Conservation (phyloP, 176 grass and related monocot genomes). For the Elymus sibiricus region DNA sequence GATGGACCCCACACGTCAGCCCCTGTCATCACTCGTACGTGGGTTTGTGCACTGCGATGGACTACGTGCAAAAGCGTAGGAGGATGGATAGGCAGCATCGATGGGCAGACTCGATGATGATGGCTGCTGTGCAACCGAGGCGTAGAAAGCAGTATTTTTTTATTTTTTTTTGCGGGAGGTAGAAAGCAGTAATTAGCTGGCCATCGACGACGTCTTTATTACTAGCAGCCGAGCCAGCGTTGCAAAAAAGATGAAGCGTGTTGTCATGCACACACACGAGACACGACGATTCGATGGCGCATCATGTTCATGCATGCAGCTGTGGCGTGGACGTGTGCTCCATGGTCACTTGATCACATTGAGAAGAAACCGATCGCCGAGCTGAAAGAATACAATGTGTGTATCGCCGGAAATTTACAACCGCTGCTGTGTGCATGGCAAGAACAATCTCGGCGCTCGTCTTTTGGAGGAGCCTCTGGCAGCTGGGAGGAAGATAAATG, state of each 20-base stretch:
- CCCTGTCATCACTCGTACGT: too few relatives aligned
- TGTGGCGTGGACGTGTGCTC: neutral
- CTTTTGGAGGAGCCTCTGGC: slow-evolving; percentile 5
- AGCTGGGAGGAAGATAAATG: neutral
- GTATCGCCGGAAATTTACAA: too few relatives aligned
- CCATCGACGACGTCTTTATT: neutral
- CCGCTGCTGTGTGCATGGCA: too few relatives aligned
- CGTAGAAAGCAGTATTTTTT: neutral
- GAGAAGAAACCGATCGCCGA: too few relatives aligned
- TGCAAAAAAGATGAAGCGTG: neutral
- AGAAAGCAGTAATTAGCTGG: neutral
- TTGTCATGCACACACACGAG: neutral
- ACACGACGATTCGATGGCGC: neutral
- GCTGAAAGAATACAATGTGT: too few relatives aligned
- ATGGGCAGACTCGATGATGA: neutral
- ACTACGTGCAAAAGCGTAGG: neutral
- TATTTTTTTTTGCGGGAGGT: too few relatives aligned
- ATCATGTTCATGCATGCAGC: neutral
- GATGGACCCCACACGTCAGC: too few relatives aligned
- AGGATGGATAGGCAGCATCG: neutral
- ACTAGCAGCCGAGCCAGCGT: neutral
- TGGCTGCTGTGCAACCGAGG: neutral
- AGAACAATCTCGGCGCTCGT: slow-evolving; percentile 33
- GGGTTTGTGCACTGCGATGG: neutral
- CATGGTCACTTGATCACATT: neutral